A percentile compares a stretch with the other conserved stretches of the same genome.
Conservation (phyloP, 2,329 filamentous ascomycete genomes). For the Cordyceps cateniannulata region DNA sequence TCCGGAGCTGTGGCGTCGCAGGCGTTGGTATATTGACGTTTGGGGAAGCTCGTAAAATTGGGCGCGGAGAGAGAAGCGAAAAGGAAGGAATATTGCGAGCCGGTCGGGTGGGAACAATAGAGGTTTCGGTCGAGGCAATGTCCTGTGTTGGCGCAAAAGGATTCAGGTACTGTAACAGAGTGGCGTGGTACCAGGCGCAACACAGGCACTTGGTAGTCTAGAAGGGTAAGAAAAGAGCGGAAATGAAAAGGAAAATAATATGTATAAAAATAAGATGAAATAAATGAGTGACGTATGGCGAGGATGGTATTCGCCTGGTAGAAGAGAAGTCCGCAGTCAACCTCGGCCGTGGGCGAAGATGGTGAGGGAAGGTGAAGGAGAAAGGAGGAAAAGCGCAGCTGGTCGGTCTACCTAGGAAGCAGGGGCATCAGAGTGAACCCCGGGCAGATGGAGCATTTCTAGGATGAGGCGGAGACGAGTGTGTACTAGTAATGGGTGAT, state of each 20-base stretch:
- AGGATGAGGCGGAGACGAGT: neutral
- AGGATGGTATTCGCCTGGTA: neutral
- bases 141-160: neutral
- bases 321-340: neutral
- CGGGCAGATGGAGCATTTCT: conserved; percentile 2
- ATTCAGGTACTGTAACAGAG: conserved; percentile 3
- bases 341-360: neutral
- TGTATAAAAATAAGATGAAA: neutral
- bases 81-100: neutral
- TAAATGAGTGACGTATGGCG: conserved; percentile 1
- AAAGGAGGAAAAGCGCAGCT: neutral
- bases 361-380: neutral
- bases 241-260: neutral
- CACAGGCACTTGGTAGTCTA: neutral
- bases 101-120: neutral
- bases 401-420: neutral
- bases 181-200: neutral
- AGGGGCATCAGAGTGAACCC: conserved; percentile 5
- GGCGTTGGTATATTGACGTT: neutral
- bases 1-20: conserved; percentile 1
- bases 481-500: neutral
- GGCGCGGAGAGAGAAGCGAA: neutral
- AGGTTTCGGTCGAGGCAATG: neutral
- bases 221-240: neutral
- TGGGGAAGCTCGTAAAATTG: neutral